Evolutionary conservation across 2,329 filamentous ascomycete species (phyloP), one percentile per base, ranked within the genome.

Genomic region (Dothiorella sarmentorum): DNA sequence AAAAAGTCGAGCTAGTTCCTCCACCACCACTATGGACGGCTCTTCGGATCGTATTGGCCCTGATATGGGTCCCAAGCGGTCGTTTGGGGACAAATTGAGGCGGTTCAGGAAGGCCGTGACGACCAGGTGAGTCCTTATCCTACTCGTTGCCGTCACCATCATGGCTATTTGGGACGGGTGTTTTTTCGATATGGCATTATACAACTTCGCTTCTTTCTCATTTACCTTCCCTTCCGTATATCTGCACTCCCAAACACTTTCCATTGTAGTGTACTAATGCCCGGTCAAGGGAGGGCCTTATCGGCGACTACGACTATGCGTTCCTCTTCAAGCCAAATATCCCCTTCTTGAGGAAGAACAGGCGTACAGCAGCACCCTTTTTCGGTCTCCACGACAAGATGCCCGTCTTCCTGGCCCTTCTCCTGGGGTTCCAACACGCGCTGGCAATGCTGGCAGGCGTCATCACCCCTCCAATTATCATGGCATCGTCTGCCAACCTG

Each of bases 271-370:
- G 18, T 29, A 35, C 62, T 67, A 52, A 67, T 60, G 20, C 7
- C 7, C 9, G 10, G 1, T 15, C 13, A 44, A 85, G 78, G 61
- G 82, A 91, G 1, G 92, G 92, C 11, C 80, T 96, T 24, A 73
- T 97, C 58, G 92, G 92, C 62, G 81, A 85, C 66, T 97, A 97
- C 73, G 89, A 97, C 80, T 97, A 97, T 81, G 89, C 73, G 33
- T 94, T 91, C 68, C 85, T 97, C 38, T 96, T 97, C 79, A 85
- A 78, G 20, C 89, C 82, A 1, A 91, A 89, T 64, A 74, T 96
- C 20, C 92, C 92, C 0, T 96, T 96, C 73, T 85, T 94, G 80
- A 85, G 82, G 68, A 84, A 82, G 70, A 67, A 71, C 7, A 76
- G 76, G 15, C 75, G 77, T 63, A 76, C 80, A n/a, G 77, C 80